Percentiles rank a stretch among this genome's conserved stretches.
These are phyloP conservation scores for Beauveria sp. DNA, from an alignment of 2,329 filamentous ascomycete genomes.

Conservation along the genomic window DNA sequence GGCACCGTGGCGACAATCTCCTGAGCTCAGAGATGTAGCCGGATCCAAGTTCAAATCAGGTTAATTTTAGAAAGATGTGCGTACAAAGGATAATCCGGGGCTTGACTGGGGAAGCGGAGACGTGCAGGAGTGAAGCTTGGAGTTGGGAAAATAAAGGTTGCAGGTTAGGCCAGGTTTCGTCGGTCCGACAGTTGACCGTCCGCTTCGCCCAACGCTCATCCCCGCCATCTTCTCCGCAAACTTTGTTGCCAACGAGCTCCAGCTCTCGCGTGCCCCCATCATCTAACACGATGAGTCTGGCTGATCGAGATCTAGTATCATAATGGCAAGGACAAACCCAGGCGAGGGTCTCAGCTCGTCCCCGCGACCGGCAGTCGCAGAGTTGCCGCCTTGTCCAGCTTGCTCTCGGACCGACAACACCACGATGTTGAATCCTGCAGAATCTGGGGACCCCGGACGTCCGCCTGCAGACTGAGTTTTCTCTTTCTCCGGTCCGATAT, in stretches of 20 bases:
- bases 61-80: no score
- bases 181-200: no score
- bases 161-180: no score
- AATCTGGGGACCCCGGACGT: not conserved
- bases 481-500: not conserved
- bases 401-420: slow-evolving; percentile 1
- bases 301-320: not conserved
- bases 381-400: no score
- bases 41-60: no score
- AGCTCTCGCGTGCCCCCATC: no score
- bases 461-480: not conserved
- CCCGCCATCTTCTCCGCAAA: not conserved
- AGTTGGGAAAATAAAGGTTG: not conserved
- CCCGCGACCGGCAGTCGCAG: not conserved
- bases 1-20: not conserved
- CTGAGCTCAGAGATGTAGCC: not conserved
- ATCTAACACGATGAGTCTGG: not conserved
- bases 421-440: not conserved
- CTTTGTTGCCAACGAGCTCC: not conserved
- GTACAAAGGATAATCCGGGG: not conserved
- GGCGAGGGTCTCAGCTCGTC: not conserved
- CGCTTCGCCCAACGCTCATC: no score
- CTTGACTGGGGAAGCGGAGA: not conserved
- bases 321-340: not conserved
- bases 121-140: not conserved